Evolutionary conservation across 257 asterid species (phyloP).

Genomic region (Fraxinus pennsylvanica): DNA sequence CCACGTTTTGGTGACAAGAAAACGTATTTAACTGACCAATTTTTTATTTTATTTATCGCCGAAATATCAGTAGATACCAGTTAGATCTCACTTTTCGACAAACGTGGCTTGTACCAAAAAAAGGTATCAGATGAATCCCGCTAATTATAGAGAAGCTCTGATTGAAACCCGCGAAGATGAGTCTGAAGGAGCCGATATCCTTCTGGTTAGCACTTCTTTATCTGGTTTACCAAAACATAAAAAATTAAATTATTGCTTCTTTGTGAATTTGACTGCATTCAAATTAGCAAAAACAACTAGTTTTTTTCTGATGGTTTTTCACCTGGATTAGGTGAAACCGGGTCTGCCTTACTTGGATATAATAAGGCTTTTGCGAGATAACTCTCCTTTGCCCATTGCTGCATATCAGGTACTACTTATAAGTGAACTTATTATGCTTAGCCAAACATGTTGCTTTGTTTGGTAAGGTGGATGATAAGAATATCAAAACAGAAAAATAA

Average conservation of each 20-base stretch:
- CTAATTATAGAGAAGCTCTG: constrained; percentile 88
- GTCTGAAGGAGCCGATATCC: constrained; percentile 97
- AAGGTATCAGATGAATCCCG: constrained; percentile 98
- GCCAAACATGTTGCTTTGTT: background rate
- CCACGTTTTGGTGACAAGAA: constrained; percentile 98
- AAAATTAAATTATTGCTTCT: background rate
- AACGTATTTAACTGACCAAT: constrained; percentile 51
- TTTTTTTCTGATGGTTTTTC: constrained; percentile 21
- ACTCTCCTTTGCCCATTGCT: constrained; percentile 88
- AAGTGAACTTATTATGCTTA: background rate
- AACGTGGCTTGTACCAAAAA: constrained; percentile 15
- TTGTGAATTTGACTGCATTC: background rate
- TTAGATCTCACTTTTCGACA: constrained; percentile 24
- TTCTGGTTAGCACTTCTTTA: constrained; percentile 59
- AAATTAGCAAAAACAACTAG: background rate
- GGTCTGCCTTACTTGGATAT: constrained; percentile 94
- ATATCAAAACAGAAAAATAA: background rate
- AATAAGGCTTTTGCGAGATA: constrained; percentile 85
- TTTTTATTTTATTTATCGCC: background rate
- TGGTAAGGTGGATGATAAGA: background rate
- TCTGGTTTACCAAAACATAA: background rate
- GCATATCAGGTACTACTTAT: constrained; percentile 76
- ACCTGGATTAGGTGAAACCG: constrained; percentile 68
- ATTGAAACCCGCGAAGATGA: constrained; percentile 82
- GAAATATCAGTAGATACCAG: constrained; percentile 5